Conservation (phyloP, 768 basidiomycete species). For the Rubroboletus satanas region DNA sequence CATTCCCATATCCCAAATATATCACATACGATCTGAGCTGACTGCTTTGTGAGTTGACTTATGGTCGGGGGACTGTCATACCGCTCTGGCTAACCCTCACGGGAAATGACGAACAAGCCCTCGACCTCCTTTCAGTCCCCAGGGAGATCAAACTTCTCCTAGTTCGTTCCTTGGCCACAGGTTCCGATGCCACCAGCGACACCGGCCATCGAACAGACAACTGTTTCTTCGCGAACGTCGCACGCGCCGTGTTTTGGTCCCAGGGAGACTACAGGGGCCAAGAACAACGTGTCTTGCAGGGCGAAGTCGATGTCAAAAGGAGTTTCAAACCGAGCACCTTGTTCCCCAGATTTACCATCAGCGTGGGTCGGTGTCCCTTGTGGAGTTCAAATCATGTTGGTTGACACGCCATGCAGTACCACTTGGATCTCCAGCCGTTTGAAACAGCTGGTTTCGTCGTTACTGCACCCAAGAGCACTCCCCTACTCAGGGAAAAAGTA, state of each 20-base stretch:
- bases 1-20: background rate
- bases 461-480: conserved; percentile 18
- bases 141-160: conserved; percentile 41
- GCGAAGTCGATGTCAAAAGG: conserved; percentile 50
- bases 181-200: conserved; percentile 43
- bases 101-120: conserved; percentile 42
- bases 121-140: conserved; percentile 46
- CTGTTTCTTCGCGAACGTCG: conserved; percentile 40
- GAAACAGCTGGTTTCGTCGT: conserved; percentile 41
- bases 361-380: conserved; percentile 33
- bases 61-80: conserved; percentile 48
- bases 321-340: conserved; percentile 41
- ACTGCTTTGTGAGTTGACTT: conserved; percentile 38
- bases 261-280: conserved; percentile 21
- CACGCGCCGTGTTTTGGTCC: conserved; percentile 49
- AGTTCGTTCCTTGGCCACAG: conserved; percentile 45
- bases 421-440: conserved; percentile 41
- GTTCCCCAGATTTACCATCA: conserved; percentile 45
- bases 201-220: conserved; percentile 42
- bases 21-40: background rate
- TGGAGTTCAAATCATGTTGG: background rate
- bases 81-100: conserved; percentile 47
- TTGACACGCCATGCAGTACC: conserved; percentile 36
- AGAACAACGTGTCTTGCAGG: conserved; percentile 39
- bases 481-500: conserved; percentile 40